These are phyloP conservation scores for Collybiopsis confluens DNA, from an alignment of 768 basidiomycete species.

Conservation along the genomic window DNA sequence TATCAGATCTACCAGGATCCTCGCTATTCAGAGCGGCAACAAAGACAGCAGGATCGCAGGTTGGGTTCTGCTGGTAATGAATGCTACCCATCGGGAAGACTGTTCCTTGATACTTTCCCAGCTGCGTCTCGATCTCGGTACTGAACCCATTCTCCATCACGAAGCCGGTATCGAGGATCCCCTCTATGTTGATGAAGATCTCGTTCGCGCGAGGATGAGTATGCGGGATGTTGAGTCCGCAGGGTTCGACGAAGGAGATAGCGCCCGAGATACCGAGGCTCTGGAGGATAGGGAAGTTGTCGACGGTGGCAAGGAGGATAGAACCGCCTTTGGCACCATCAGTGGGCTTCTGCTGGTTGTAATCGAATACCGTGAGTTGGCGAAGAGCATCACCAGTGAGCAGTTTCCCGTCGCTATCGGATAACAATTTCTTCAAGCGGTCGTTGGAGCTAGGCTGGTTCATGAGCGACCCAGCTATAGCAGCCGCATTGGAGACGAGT, in stretches of 20 bases:
- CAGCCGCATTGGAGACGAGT: background rate
- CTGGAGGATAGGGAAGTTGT: constrained; percentile 14
- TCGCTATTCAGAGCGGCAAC: constrained; percentile 10
- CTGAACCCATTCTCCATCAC: constrained; percentile 5
- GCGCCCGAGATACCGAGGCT: constrained; percentile 7
- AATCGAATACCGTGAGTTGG: background rate
- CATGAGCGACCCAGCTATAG: background rate
- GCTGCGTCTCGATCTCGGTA: constrained; percentile 10
- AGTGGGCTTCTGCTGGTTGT: constrained; percentile 6
- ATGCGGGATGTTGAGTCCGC: constrained; percentile 25
- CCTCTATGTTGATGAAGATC: constrained; percentile 25
- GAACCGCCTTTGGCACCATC: constrained; percentile 9
- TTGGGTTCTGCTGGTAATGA: constrained; percentile 14
- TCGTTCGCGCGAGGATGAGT: constrained; percentile 30
- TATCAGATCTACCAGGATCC: constrained; percentile 11
- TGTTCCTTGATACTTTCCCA: constrained; percentile 5
- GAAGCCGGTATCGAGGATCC: constrained; percentile 14
- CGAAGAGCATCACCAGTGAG: constrained; percentile 7
- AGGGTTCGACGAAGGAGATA: constrained; percentile 9
- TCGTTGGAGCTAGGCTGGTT: constrained; percentile 6
- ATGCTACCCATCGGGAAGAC: constrained; percentile 5
- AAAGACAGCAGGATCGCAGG: constrained; percentile 5
- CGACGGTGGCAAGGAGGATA: constrained; percentile 14
- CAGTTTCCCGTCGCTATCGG: constrained; percentile 13
- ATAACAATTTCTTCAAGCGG: constrained; percentile 19